Evolutionary conservation across 805 yeast genomes (phyloP).

Genomic region (Candida tammaniensis): DNA sequence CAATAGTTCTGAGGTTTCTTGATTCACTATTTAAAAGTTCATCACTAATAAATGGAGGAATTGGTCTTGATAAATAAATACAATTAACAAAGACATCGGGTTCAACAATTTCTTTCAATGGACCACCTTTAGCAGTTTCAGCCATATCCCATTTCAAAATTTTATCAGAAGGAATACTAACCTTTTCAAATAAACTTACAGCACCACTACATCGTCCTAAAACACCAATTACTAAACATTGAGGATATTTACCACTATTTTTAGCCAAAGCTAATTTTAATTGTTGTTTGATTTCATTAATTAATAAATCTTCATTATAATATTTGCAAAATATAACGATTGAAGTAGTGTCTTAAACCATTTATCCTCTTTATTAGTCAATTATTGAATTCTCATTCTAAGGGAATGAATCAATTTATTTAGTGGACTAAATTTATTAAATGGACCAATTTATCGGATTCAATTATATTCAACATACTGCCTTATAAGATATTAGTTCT

Average conservation of each 20-base stretch:
- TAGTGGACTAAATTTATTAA: too few relatives aligned
- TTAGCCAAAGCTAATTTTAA: slow-evolving; percentile 54
- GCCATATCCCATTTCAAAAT: slow-evolving; percentile 94
- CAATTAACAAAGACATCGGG: slow-evolving; percentile 94
- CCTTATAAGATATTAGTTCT: too few relatives aligned
- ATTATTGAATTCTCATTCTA: too few relatives aligned
- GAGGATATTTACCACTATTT: slow-evolving; percentile 68
- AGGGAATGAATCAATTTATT: too few relatives aligned
- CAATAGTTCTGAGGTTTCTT: slow-evolving; percentile 87
- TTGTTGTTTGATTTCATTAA: slow-evolving; percentile 65
- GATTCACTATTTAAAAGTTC: slow-evolving; percentile 60
- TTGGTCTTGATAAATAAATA: slow-evolving; percentile 89
- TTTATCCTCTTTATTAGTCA: too few relatives aligned
- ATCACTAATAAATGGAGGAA: slow-evolving; percentile 82
- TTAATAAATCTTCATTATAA: slow-evolving; percentile 66
- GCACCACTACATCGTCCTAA: slow-evolving; percentile 99
- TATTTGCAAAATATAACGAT: too few relatives aligned
- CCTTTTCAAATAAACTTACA: slow-evolving; percentile 72
- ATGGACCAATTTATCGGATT: too few relatives aligned
- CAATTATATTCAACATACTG: too few relatives aligned
- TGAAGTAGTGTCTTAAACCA: too few relatives aligned
- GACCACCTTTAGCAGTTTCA: slow-evolving; percentile 97
- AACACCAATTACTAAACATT: slow-evolving; percentile 90
- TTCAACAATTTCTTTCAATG: slow-evolving; percentile 85
- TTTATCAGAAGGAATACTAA: slow-evolving; percentile 83